Base-by-base conservation (phyloP, 202 grass and related monocot genomes). In the Bolboschoenoplectus hybrid region DNA sequence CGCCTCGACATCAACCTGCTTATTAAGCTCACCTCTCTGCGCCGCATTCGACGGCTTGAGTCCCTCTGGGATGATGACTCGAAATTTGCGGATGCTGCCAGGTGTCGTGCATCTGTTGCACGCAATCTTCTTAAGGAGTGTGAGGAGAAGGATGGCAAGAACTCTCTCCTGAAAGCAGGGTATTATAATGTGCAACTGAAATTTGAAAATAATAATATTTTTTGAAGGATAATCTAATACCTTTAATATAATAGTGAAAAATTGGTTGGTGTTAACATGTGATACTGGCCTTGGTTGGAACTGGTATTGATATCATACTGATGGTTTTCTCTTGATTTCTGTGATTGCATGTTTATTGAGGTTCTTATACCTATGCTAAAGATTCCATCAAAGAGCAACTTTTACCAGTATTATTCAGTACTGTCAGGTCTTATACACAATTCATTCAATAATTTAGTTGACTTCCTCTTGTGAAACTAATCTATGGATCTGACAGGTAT, bases 1-100 rank as follows among this genome's bases (percentile, higher is more conserved):
- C 92, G 92, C 76, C 86, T 96, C 45, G 97, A 99, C 87, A 87
- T 92, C 9, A 99, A 99, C 88, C 90, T 97, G 39, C 93, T 99
- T 88, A 94, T 99, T 86, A 99, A 99, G 85, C 92, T 99, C 86
- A 96, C 97, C 81, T 97, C 93, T 2, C 92, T 99, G 7, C 92
- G 92, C 82, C 91, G 97, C 65, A 92, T 99, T 87, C 97, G 90
- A 20, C 86, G 97, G 40, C 97, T 99, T 64, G 97, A 99, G 79
- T 85, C 91, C 10, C 90, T 99, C 20, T 99, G 97, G 97, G 93
- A 97, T 78, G 97, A 99, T 84, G 93, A 99, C 85, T 82, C 86
- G 0, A 93, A 90, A 75, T 96, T 96, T 74, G 83, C 81, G 7
- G 88, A 91, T 74, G 86, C 83, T 0, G 89, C 97, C 16, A 79